Percentiles rank a stretch among this genome's conserved stretches.
Evolutionary conservation across 2,329 filamentous ascomycete species (phyloP).

Genomic region (Akanthomyces muscarius): DNA sequence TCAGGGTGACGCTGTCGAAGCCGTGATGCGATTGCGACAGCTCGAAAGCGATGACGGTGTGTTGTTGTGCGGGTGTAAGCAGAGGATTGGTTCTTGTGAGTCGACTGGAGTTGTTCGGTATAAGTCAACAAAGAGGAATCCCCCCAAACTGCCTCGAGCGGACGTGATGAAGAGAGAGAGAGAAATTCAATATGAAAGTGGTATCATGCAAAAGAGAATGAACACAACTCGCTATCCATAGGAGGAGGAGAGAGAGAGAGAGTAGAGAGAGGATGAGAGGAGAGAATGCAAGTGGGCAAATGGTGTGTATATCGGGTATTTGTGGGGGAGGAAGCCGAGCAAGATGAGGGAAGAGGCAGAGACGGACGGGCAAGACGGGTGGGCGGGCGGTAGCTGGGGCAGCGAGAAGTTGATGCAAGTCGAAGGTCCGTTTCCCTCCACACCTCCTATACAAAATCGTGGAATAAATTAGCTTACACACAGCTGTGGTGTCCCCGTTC

Average conservation of each 20-base stretch:
- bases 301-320: slow-evolving; percentile 15
- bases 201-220: not conserved
- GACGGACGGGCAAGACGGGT: slow-evolving; percentile 3
- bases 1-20: not conserved
- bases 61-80: not conserved
- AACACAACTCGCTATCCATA: not conserved
- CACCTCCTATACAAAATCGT: not conserved
- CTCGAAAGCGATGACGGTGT: not conserved
- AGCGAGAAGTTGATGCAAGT: slow-evolving; percentile 6
- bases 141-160: not conserved
- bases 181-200: not conserved
- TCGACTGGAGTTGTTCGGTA: not conserved
- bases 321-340: slow-evolving; percentile 11
- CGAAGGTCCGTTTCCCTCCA: not conserved
- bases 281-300: not conserved
- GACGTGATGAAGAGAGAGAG: not conserved
- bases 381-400: slow-evolving; percentile 12
- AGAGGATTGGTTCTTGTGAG: not conserved
- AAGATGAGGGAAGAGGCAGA: not conserved
- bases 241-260: not conserved
- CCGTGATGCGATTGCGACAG: slow-evolving; percentile 4
- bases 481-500: not conserved
- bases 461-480: not conserved
- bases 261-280: not conserved
- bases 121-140: not conserved